Evolutionary conservation across 2,329 filamentous ascomycete species (phyloP).

Genomic region (Calonectria fujianensis): DNA sequence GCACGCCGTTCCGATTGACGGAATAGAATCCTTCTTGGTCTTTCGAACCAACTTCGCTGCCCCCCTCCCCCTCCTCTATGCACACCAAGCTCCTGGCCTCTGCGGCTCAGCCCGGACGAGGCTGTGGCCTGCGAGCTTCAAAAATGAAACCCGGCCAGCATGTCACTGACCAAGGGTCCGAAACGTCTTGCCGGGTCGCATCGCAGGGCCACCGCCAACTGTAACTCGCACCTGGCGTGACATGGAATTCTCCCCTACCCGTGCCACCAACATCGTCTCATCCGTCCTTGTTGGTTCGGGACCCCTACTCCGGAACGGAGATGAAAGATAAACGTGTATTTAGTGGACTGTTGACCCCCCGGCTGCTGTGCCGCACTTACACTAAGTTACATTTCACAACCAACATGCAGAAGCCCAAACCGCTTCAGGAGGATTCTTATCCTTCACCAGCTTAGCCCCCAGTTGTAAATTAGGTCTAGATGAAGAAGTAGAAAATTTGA

Average conservation of each 20-base stretch:
- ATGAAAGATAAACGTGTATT: neutral
- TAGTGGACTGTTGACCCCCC: neutral
- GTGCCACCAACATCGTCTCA: neutral
- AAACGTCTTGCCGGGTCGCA: conserved; percentile 11
- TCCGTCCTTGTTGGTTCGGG: neutral
- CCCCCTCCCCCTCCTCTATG: neutral
- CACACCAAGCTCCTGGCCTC: neutral
- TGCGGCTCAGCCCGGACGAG: neutral
- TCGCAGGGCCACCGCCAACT: neutral
- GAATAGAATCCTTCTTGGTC: neutral
- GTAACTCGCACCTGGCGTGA: neutral
- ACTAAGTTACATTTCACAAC: conserved; percentile 17
- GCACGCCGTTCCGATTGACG: too few species aligned
- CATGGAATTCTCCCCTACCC: neutral
- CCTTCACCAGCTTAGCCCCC: conserved; percentile 7
- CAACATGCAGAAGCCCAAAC: conserved; percentile 36
- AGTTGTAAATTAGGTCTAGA: neutral
- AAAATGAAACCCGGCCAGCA: conserved; percentile 17
- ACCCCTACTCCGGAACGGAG: neutral
- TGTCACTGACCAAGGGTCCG: conserved; percentile 24
- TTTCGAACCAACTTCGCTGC: neutral
- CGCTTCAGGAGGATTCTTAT: conserved; percentile 22
- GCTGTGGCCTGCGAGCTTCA: neutral
- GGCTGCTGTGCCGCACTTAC: conserved; percentile 17
- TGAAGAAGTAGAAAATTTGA: neutral